Percentiles rank a stretch among this genome's conserved stretches.
These are phyloP conservation scores for Claviceps humidiphila DNA, from an alignment of 2,329 filamentous ascomycete genomes.

Conservation along the genomic window DNA sequence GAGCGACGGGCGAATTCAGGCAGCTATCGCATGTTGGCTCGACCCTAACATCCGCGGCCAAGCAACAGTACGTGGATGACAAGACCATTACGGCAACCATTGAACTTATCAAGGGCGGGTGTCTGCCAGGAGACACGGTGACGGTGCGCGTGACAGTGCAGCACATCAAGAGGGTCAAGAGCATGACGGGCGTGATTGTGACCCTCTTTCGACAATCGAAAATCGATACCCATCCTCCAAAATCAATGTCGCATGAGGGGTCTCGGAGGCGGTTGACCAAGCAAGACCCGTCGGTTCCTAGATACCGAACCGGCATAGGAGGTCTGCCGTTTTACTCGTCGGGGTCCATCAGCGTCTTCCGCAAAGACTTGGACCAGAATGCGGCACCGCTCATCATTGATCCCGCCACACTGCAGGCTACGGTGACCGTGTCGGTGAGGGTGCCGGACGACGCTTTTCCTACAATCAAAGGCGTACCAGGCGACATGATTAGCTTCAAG, in stretches of 20 bases:
- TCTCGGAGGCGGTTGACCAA: constrained; percentile 57
- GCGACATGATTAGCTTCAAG: constrained; percentile 87
- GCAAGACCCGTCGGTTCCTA: constrained; percentile 68
- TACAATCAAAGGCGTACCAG: constrained; percentile 78
- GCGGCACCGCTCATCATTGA: constrained; percentile 83
- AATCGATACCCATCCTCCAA: constrained; percentile 61
- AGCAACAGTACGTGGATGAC: constrained; percentile 38
- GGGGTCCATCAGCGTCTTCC: constrained; percentile 81
- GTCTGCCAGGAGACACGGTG: constrained; percentile 71
- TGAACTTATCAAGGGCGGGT: constrained; percentile 70
- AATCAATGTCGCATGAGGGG: constrained; percentile 33
- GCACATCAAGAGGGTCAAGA: constrained; percentile 82
- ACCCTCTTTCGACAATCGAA: constrained; percentile 84
- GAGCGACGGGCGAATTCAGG: constrained; percentile 26
- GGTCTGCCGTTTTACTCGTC: constrained; percentile 78
- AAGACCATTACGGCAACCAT: constrained; percentile 79
- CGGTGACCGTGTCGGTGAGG: constrained; percentile 69
- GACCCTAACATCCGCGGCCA: constrained; percentile 19
- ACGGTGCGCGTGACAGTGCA: constrained; percentile 70
- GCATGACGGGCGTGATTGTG: constrained; percentile 81
- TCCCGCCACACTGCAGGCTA: constrained; percentile 61
- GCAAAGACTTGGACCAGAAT: constrained; percentile 84
- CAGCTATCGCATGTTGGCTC: constrained; percentile 18
- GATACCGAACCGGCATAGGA: constrained; percentile 72
- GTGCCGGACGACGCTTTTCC: constrained; percentile 87